Evolutionary conservation across 169 alveolate species (phyloP), one percentile per base, ranked within the genome.

Genomic region (Eimeria zaria): DNA sequence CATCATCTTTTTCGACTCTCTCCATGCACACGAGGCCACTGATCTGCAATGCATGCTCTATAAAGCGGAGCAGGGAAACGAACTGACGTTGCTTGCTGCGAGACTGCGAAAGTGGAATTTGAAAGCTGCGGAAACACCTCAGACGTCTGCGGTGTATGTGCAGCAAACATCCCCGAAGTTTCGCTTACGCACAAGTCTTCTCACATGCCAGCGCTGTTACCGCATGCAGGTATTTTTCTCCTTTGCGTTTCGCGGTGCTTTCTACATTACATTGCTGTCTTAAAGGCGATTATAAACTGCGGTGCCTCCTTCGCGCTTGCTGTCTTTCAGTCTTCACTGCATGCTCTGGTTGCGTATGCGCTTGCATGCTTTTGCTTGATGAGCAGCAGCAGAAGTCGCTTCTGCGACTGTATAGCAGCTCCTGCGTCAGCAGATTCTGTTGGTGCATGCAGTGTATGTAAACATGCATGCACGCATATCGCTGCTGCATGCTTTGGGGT

Each of bases 141-240:
- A 67, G 20, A 33, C 2, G 44, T 5, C 78, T 30, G 48, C 51
- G 36, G 88, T 89, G 71, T 22, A 7, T 12, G 41, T 48, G 74
- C 96, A 95, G 97, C 88, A 51, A 64, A 73, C 58, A 30, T 55
- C 85, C 22, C 87, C 94, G 12, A 78, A 78, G 73, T 74, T 73
- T 53, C 96, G 95, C 69, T 12, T 53, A 20, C 95, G 74, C 36
- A 95, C 97, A 41, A 27, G 87, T 8, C 85, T 95, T 58, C 83
- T 95, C 33, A 73, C 91, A 24, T 95, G 97, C n/a, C 91, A 69
- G 55, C 95, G 97, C 39, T 95, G 97, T 62, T 95, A 85, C 80
- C 73, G 97, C 9, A 62, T 95, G 51, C 97, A 95, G 95, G 95
- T 67, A 64, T 3, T 44, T 33, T 51, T 27, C 62, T 1, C 71